These are phyloP conservation scores for Boletus semigastroideus DNA, from an alignment of 1,284 basidiomycete genomes.

Conservation along the genomic window DNA sequence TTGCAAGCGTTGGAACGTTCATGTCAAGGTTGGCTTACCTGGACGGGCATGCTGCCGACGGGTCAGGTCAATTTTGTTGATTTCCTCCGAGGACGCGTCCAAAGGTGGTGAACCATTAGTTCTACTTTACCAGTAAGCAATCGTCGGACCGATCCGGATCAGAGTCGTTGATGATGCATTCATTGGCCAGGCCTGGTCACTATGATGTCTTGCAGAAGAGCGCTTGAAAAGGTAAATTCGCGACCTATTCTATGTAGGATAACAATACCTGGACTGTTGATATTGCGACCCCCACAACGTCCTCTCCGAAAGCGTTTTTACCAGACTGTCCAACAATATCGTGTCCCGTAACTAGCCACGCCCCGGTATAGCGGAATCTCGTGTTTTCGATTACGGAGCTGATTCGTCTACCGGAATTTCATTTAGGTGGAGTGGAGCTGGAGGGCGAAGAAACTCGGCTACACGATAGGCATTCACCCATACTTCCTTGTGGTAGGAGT, in stretches of 20 bases:
- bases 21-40: conserved; percentile 80
- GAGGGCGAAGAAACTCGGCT: conserved; percentile 16
- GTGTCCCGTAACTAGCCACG: no score
- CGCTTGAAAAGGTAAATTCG: conserved; percentile 5
- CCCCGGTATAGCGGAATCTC: no score
- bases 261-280: conserved; percentile 3
- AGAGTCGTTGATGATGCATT: conserved; percentile 2
- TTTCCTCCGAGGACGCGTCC: conserved; percentile 51
- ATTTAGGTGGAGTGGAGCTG: conserved; percentile 18
- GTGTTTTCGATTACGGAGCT: no score
- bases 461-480: conserved; percentile 19
- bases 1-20: conserved; percentile 66
- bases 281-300: neutral
- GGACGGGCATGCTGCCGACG: conserved; percentile 52
- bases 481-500: conserved; percentile 4
- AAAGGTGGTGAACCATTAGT: conserved; percentile 46
- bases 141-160: neutral
- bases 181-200: conserved; percentile 64
- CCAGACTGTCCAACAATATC: no score
- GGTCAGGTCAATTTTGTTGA: conserved; percentile 69
- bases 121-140: conserved; percentile 71
- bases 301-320: no score
- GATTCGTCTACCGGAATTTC: no score
- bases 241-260: conserved; percentile 13
- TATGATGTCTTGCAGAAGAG: conserved; percentile 61